These are phyloP conservation scores for Aquilaria agallochum DNA, from an alignment of 441 rosid species.

Conservation along the genomic window DNA sequence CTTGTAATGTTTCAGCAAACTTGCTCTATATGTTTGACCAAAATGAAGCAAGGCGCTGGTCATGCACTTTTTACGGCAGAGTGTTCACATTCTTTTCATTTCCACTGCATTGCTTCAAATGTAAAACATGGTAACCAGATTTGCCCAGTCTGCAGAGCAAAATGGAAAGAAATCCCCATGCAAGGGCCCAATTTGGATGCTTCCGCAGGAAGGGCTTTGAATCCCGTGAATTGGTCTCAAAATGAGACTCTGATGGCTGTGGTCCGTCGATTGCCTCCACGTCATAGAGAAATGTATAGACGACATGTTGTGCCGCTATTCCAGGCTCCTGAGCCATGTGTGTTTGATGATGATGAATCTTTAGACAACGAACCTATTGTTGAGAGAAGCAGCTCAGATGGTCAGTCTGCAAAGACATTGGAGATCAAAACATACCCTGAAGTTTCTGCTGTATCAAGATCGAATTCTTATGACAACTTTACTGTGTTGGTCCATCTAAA, in stretches of 20 bases:
- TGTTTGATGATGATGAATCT: conserved; percentile 75
- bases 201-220: conserved; percentile 31
- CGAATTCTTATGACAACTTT: conserved; percentile 54
- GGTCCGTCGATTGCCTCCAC: conserved; percentile 51
- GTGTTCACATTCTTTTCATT: conserved; percentile 92
- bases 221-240: conserved; percentile 47
- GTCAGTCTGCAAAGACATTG: conserved; percentile 35
- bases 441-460: conserved; percentile 54
- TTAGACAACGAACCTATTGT: conserved; percentile 47
- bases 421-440: conserved; percentile 68
- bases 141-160: conserved; percentile 87
- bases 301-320: conserved; percentile 48
- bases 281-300: conserved; percentile 49
- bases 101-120: conserved; percentile 86
- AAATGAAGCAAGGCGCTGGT: conserved; percentile 81
- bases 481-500: conserved; percentile 75
- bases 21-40: conserved; percentile 83
- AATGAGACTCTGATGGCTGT: conserved; percentile 55
- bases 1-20: conserved; percentile 44
- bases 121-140: conserved; percentile 87
- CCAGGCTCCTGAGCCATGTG: conserved; percentile 67
- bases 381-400: conserved; percentile 27
- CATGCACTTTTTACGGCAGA: conserved; percentile 94
- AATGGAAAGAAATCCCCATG: conserved; percentile 91
- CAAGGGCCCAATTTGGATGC: conserved; percentile 56